Base-by-base conservation (phyloP, 2,329 filamentous ascomycete genomes). In the Macrophomina tecta region DNA sequence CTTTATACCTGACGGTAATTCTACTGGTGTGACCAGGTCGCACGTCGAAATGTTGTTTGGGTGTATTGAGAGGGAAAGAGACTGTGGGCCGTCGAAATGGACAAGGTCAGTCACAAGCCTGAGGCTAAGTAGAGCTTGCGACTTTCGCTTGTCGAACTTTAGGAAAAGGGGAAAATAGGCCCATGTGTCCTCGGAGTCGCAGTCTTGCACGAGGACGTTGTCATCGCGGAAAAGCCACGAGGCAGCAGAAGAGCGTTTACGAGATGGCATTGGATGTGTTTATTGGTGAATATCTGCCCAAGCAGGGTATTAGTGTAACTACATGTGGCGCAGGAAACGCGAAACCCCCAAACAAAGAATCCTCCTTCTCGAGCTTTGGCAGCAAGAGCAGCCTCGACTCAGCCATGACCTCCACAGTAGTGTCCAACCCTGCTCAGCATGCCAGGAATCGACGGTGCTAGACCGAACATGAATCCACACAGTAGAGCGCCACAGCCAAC, bases 201-300 rank as follows among this genome's bases (percentile, higher is more conserved):
- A 32, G 18, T 16, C 55, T 6, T 60, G 55, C 7, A 38, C 55
- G n/a, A 46, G 18, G 5, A 46, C 40, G 11, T 18, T 16, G 16
- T 34, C 38, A 34, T 45, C 38, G 55, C 55, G 55, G 23, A 60
- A 46, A n/a, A 60, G 55, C 55, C 55, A 55, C 2, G 32, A 38
- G 23, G 52, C 52, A 5, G 52, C 12, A 16, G 32, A 38, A 5
- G 52, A 9, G 34, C 55, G 38, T 9, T 46, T 60, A 46, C 55
- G 55, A 8, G 36, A 9, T n/a, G 55, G 55, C 55, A 60, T 60
- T 14, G 55, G 18, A 60, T 16, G 16, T n/a, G 1, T 12, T 6
- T 16, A 51, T 7, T 11, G 32, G 12, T 23, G 23, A 23, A 12
- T 11, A 5, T 38, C 52, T 55, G 52, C 16, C 6, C 16, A 55